Evolutionary conservation across 345 rosid species (phyloP), one percentile per base, ranked within the genome.

Genomic region (Nasturtium officinale): DNA sequence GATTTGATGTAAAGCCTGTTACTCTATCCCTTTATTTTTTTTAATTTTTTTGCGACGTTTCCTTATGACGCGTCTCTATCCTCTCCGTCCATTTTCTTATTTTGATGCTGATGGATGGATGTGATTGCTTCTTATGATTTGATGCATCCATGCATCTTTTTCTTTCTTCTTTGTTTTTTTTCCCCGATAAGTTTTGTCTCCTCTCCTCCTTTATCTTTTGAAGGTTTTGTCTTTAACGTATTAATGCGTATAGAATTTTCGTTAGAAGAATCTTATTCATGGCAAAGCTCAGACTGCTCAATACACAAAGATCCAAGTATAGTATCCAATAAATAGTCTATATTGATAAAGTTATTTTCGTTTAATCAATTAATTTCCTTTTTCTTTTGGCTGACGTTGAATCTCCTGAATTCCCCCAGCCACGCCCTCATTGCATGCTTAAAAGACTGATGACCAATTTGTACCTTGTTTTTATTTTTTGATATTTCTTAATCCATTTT

Each of bases 1-100:
- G 78, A 75, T 75, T 75, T 75, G 78, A 75, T 75, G 78, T 74
- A 74, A 74, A 74, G 78, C 78, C 73, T 75, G 38, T 7, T 4
- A 45, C 66, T 48, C 66, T 23, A 23, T 40, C 23, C 25, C 51
- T 40, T 59, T 54, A n/a, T 52, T 17, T 30, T 15, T 9, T n/a
- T 42, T 23, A 23, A n/a, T n/a, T n/a, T 23, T 23, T 23, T 23
- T 1, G 17, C 65, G 65, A 75, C 69, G 79, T 68, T 75, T 52
- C 69, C 48, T 61, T 68, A 16, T 45, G 79, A 75, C 79, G 79
- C 57, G 74, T 68, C 79, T 30, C 5, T 52, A 68, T 75, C 69
- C 57, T 62, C 33, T 75, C 74, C 79, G 74, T 68, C 6, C 16
- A 32, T 18, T 68, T 67, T 75, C 23, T 59, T 68, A 2, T 15